A percentile compares a stretch with the other conserved stretches of the same genome.
These are phyloP conservation scores for Akanthomyces dipterigenus DNA, from an alignment of 2,329 filamentous ascomycete genomes.

Conservation along the genomic window DNA sequence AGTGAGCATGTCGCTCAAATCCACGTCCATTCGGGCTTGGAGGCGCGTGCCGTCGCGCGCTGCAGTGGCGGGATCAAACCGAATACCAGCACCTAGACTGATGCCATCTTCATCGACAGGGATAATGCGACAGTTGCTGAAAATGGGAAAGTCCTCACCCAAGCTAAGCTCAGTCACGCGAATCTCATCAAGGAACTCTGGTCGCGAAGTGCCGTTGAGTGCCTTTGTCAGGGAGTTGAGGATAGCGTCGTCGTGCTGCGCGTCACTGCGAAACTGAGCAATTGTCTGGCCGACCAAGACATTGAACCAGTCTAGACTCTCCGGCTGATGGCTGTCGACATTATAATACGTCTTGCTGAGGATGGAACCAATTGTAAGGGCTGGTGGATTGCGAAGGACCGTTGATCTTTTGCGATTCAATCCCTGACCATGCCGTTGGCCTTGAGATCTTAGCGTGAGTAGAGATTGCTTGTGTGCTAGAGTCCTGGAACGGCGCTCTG, in stretches of 20 bases:
- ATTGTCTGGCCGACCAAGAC: slow-evolving; percentile 95
- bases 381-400: slow-evolving; percentile 64
- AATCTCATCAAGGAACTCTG: slow-evolving; percentile 90
- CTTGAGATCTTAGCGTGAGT: slow-evolving; percentile 51
- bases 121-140: slow-evolving; percentile 95
- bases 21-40: slow-evolving; percentile 94
- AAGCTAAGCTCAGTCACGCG: slow-evolving; percentile 88
- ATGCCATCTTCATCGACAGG: slow-evolving; percentile 77
- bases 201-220: slow-evolving; percentile 79
- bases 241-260: slow-evolving; percentile 85
- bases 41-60: slow-evolving; percentile 64
- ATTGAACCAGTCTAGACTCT: slow-evolving; percentile 98
- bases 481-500: slow-evolving; percentile 65
- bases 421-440: slow-evolving; percentile 33
- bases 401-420: slow-evolving; percentile 62
- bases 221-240: slow-evolving; percentile 76
- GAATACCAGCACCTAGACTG: slow-evolving; percentile 43
- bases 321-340: slow-evolving; percentile 88
- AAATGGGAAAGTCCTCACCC: slow-evolving; percentile 96
- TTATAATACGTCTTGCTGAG: slow-evolving; percentile 97
- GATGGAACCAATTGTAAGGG: slow-evolving; percentile 86
- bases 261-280: slow-evolving; percentile 87
- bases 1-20: slow-evolving; percentile 92
- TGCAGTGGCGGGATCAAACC: slow-evolving; percentile 45
- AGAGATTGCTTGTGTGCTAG: slow-evolving; percentile 71